Evolutionary conservation across 345 rosid species (phyloP), one percentile per base, ranked within the genome.

Genomic region (Bruguiera sexangula): DNA sequence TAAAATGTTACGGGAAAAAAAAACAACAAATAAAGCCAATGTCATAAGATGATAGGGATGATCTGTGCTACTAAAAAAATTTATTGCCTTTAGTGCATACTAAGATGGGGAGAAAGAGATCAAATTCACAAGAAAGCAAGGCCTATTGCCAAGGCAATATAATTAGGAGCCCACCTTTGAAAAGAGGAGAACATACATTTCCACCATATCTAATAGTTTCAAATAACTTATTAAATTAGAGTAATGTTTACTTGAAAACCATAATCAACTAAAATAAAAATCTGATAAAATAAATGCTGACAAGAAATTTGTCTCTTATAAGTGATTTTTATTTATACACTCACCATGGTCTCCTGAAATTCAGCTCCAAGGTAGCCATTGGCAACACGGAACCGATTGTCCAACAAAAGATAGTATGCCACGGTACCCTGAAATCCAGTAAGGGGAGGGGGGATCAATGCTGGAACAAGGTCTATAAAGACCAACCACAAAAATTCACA

Each of bases 371-470:
- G 89, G 81, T 88, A 83, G 71, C 89, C 90, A 78, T 88, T 90
- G 74, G 90, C 84, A 73, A 84, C 89, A 39, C 92, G 88, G 71
- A 84, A 86, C 30, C 90, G 81, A 55, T 90, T 92, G 83, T 92
- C 98, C 82, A 95, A 72, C 63, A 89, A 80, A 73, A 95, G 70
- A 83, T 95, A 92, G 80, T 95, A 95, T 16, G 99, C 87, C 66
- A 95, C 97, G 73, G 98, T 95, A 66, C 82, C 99, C 99, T 95
- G 91, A 71, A 78, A 86, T 65, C 11, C 50, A 62, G 29, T 22
- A 43, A 61, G 65, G 32, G 21, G 32, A 65, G 15, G 20, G 5
- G 19, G 19, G 34, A 36, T 56, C 60, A 24, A 24, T 2, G 13
- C 22, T 21, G 13, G 60, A 27, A 56, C 3, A 15, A 54, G 11